Percentiles rank a stretch among this genome's conserved stretches.
These are phyloP conservation scores for Aegle marmelos DNA, from an alignment of 345 rosid species.

Conservation along the genomic window DNA sequence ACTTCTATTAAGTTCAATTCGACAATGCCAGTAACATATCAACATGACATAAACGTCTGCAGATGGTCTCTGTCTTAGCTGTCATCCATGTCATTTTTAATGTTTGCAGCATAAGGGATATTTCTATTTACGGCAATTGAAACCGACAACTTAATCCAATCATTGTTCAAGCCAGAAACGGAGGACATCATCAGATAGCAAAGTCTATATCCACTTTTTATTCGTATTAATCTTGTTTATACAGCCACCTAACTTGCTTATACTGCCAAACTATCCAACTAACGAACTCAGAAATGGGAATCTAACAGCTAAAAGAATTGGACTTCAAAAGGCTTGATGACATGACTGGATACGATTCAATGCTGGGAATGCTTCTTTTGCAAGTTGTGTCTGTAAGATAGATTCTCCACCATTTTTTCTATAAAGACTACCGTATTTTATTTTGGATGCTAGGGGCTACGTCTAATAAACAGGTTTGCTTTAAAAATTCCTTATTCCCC, in stretches of 20 bases:
- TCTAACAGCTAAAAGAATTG: not conserved
- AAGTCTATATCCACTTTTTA: not conserved
- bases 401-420: not conserved
- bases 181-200: not conserved
- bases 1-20: not conserved
- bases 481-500: slow-evolving; percentile 4
- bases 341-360: not conserved
- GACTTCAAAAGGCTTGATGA: not conserved
- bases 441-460: not conserved
- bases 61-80: not conserved
- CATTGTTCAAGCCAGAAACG: not conserved
- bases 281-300: not conserved
- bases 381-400: not conserved
- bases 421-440: not conserved
- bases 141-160: not conserved
- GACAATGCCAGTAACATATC: not conserved
- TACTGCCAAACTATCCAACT: no score
- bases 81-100: not conserved
- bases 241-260: not conserved
- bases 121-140: not conserved
- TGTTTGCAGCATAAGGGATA: not conserved
- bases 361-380: not conserved
- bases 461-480: not conserved
- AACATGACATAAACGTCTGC: not conserved
- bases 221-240: not conserved